Evolutionary conservation across 1,139 yeast genomes (phyloP), one percentile per base, ranked within the genome.

Genomic region (Taphrina populina): DNA sequence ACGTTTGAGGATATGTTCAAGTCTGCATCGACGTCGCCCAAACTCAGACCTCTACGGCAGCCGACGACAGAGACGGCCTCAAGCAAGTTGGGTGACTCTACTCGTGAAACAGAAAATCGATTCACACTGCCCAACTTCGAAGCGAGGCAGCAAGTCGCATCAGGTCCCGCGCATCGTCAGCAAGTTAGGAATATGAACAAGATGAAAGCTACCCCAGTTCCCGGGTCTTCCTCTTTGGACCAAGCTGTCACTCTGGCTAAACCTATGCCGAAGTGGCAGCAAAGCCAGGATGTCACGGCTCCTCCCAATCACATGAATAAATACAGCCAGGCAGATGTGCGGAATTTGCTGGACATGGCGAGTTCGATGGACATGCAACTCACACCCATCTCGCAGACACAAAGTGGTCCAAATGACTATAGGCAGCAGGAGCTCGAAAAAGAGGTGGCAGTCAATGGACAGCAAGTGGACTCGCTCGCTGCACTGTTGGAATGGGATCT

Each of bases 1-100:
- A 36, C 54, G n/a, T 49, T 49, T 24, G 45, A 49, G 36, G 46
- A 49, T 20, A 49, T 49, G 54, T 49, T 49, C 40, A 49, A 21
- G 24, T 49, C 54, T 6, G 46, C 54, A 23, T 41, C 46, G 19
- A 37, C 32, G 7, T 37, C 45, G n/a, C 54, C 54, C 13, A 40
- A 39, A 7, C 37, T 36, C 11, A 37, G 36, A 3, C 44, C 47
- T 6, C 37, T 37, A 10, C 26, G 32, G 11, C 53, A 37, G 27
- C 53, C 53, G 19, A 26, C 53, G 19, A 29, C 46, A 8, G 23
- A 11, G 26, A 37, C 30, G 3, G 36, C 32, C 6, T 33, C 47
- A 3, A 13, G 13, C 8, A 33, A 33, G 36, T 19, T 8, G 7
- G 17, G 37, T 13, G 29, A 37, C 11, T 10, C 29, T 3, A 37